Percentiles rank a stretch among this genome's conserved stretches.
Conservation (phyloP, 164 flowering plant species). For the Euptelea pleiosperma region DNA sequence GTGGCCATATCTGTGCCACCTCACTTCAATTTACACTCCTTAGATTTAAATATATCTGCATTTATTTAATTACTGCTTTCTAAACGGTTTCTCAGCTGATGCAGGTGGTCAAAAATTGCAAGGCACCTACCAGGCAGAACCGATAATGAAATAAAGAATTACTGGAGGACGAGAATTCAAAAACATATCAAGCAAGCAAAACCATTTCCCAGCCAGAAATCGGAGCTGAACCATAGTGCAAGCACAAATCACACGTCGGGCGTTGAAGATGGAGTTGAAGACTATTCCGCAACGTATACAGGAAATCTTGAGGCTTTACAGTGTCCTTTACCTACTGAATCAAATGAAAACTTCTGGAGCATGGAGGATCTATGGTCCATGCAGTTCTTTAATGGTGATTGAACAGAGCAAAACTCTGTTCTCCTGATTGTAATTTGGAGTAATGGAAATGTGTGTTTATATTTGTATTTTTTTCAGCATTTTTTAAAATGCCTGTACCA, state of each 20-base stretch:
- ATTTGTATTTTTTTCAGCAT: background rate
- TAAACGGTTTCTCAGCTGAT: background rate
- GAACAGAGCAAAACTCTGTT: conserved; percentile 9
- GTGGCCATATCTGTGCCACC: too few relatives aligned
- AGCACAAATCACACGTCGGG: conserved; percentile 40
- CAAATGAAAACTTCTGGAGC: conserved; percentile 50
- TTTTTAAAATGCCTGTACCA: background rate
- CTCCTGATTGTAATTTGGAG: conserved; percentile 4
- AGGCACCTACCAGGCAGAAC: conserved; percentile 79
- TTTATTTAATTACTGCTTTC: background rate
- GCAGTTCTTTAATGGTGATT: conserved; percentile 51
- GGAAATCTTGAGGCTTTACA: conserved; percentile 25
- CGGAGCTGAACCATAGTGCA: conserved; percentile 19
- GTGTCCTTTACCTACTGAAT: conserved; percentile 22
- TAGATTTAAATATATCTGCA: too few relatives aligned
- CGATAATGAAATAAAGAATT: conserved; percentile 75
- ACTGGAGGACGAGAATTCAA: conserved; percentile 75
- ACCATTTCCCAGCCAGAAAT: conserved; percentile 25
- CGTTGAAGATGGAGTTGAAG: conserved; percentile 22
- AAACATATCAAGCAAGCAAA: conserved; percentile 65
- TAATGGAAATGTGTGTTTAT: conserved; percentile 13
- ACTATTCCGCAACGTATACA: conserved; percentile 35
- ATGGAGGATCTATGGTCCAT: conserved; percentile 72
- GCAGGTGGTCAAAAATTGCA: conserved; percentile 82
- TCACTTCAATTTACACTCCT: too few relatives aligned